A percentile compares a stretch with the other conserved stretches of the same genome.
phyloP scores from a whole-genome alignment of 225 moss, liverwort and hornwort genomes.

The Polytrichum formosum region DNA sequence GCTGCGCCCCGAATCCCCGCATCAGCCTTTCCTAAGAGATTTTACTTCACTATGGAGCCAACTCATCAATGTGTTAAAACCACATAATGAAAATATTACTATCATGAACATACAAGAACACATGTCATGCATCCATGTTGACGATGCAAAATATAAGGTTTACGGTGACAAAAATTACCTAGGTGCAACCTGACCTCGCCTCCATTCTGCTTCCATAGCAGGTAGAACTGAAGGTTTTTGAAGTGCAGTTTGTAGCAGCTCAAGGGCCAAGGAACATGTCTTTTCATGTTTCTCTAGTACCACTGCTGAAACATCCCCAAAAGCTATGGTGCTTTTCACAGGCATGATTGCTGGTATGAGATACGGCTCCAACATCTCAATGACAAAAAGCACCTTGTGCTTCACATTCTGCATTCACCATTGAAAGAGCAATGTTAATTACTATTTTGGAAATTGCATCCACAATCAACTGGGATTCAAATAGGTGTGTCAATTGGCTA shows the following conservation, averaged over 20 bases:
- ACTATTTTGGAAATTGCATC: not conserved
- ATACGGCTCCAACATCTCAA: constrained; percentile 95
- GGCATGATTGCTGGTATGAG: constrained; percentile 87
- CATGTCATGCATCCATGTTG: no score
- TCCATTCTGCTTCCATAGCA: constrained; percentile 93
- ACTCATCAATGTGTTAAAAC: no score
- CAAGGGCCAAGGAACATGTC: constrained; percentile 86
- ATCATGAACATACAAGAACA: no score
- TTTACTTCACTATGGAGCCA: no score
- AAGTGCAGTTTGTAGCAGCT: constrained; percentile 70
- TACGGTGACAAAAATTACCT: constrained; percentile 37
- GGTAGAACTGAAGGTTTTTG: constrained; percentile 87
- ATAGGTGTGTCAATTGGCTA: no score
- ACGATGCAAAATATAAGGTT: no score
- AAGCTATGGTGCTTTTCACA: constrained; percentile 85
- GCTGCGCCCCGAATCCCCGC: no score
- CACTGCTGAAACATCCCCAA: constrained; percentile 97
- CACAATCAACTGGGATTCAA: no score
- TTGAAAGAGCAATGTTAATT: no score
- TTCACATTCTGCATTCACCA: constrained; percentile 60
- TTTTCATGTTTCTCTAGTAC: constrained; percentile 85
- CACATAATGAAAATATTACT: no score
- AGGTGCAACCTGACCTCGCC: constrained; percentile 78
- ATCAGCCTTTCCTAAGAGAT: no score
- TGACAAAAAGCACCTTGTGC: constrained; percentile 74